A percentile compares a stretch with the other conserved stretches of the same genome.
Conservation (phyloP, 1,284 basidiomycete species). For the Xerocomus amazonicus region DNA sequence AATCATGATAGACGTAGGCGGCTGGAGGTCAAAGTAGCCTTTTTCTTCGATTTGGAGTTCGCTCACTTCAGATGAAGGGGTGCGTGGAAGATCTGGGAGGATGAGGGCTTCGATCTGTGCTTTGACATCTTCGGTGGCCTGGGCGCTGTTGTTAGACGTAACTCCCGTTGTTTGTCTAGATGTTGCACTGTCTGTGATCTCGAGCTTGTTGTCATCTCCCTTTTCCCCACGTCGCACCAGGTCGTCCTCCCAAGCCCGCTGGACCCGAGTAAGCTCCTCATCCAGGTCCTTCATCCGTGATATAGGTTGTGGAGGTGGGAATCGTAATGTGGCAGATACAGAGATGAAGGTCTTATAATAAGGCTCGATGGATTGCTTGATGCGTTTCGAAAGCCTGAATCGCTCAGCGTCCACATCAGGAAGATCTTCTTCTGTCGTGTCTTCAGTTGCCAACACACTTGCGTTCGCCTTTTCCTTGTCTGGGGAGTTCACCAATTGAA, state of each 20-base stretch:
- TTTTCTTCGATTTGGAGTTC: constrained; percentile 27
- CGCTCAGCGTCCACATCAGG: constrained; percentile 68
- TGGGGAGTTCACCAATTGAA: constrained; percentile 28
- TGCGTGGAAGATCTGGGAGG: constrained; percentile 44
- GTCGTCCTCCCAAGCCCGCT: constrained; percentile 79
- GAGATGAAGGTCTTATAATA: constrained; percentile 86
- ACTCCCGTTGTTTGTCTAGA: constrained; percentile 21
- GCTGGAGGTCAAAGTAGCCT: constrained; percentile 44
- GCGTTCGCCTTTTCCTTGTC: constrained; percentile 20
- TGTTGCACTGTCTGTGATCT: constrained; percentile 23
- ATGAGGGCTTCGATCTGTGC: constrained; percentile 69
- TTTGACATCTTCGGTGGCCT: constrained; percentile 52
- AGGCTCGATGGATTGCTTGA: constrained; percentile 76
- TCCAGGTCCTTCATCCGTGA: constrained; percentile 85
- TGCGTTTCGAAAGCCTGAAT: constrained; percentile 62
- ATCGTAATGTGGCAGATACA: constrained; percentile 84
- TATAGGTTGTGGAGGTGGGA: constrained; percentile 87
- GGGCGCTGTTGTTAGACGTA: not conserved
- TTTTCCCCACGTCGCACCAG: constrained; percentile 77
- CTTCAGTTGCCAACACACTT: constrained; percentile 15
- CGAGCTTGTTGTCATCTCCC: constrained; percentile 40
- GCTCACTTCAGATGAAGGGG: constrained; percentile 38
- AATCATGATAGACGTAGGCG: constrained; percentile 23
- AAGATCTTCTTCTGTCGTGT: constrained; percentile 48
- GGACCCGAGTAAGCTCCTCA: constrained; percentile 62